Base-by-base conservation (phyloP, 2,329 filamentous ascomycete species). In the Graphilbum ipis-grandicollis region DNA sequence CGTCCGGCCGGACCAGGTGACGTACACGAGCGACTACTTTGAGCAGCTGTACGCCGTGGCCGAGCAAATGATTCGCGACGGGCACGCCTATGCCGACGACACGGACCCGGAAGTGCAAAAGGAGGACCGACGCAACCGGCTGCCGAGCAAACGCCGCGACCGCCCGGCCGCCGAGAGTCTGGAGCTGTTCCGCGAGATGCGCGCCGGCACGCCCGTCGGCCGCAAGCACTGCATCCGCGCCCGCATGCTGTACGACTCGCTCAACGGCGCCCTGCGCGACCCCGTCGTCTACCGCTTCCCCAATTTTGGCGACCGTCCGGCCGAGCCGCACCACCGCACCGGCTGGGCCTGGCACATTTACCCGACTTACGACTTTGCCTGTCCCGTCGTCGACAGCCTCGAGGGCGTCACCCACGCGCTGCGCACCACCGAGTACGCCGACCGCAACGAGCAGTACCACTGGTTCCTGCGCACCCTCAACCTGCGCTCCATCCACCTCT, bases 21-120 rank as follows among this genome's bases (percentile, higher is more conserved):
- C 82, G 15, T 92, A 88, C 62, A 94, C 90, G 2, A 92, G 82
- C 49, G 86, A 98, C 62, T 92, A 93, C 65, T 94, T 98, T 56
- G 74, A 94, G 50, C 70, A 86, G 54, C 71, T 98, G 13, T 92
- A 93, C 59, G 76, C 93, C 32, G 79, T 79, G 53, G 83, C 79
- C 52, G 64, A 93, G 48, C 69, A 76, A 50, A 75, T 94, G 53
- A 88, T 98, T 59, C 79, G 79, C 53, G 72, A 79, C 43, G 88
- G 86, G 4, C 71, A 84, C 45, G 90, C 88, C 6, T 98, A 96
- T 48, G 86, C 88, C 40, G 90, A 98, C 53, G 85, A 96, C 50
- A 96, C 90, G 2, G 74, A 84, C 37, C 82, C 85, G 54, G 82
- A 92, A 61, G 77, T 76, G 32, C 92, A 94, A 82, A 72, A 79